Conservation (phyloP, 768 basidiomycete species). For the Collybiopsis confluens region DNA sequence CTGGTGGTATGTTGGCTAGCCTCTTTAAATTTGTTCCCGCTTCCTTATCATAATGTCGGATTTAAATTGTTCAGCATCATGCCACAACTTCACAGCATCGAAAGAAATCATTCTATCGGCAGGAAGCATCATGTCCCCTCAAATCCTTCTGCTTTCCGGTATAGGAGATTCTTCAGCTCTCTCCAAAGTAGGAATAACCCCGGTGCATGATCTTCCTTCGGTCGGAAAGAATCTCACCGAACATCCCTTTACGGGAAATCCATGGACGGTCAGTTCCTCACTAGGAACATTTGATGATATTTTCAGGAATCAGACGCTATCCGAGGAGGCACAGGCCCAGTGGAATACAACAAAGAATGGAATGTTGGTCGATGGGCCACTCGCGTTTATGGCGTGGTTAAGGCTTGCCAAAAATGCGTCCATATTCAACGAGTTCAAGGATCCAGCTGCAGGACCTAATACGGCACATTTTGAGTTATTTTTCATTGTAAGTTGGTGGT, state of each 20-base stretch:
- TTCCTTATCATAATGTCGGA: slow-evolving; percentile 12
- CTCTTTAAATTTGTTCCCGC: slow-evolving; percentile 7
- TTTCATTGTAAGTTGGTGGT: slow-evolving; percentile 20
- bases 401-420: slow-evolving; percentile 20
- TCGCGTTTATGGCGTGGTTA: slow-evolving; percentile 22
- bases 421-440: slow-evolving; percentile 14
- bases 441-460: slow-evolving; percentile 26
- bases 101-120: slow-evolving; percentile 28
- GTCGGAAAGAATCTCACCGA: slow-evolving; percentile 20
- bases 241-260: slow-evolving; percentile 13
- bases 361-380: slow-evolving; percentile 14
- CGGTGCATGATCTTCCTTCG: slow-evolving; percentile 16
- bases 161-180: slow-evolving; percentile 15
- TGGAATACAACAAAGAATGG: slow-evolving; percentile 22
- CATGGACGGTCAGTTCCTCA: slow-evolving; percentile 9
- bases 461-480: slow-evolving; percentile 26
- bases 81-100: slow-evolving; percentile 15
- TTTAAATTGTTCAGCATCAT: slow-evolving; percentile 6
- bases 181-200: slow-evolving; percentile 8
- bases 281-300: slow-evolving; percentile 14
- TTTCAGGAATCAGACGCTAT: slow-evolving; percentile 10
- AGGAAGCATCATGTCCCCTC: slow-evolving; percentile 24
- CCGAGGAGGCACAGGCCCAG: slow-evolving; percentile 11
- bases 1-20: slow-evolving; percentile 5
- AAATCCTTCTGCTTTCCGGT: slow-evolving; percentile 19